These are phyloP conservation scores for Theileria sp. DNA, from an alignment of 169 alveolate species.

Conservation along the genomic window DNA sequence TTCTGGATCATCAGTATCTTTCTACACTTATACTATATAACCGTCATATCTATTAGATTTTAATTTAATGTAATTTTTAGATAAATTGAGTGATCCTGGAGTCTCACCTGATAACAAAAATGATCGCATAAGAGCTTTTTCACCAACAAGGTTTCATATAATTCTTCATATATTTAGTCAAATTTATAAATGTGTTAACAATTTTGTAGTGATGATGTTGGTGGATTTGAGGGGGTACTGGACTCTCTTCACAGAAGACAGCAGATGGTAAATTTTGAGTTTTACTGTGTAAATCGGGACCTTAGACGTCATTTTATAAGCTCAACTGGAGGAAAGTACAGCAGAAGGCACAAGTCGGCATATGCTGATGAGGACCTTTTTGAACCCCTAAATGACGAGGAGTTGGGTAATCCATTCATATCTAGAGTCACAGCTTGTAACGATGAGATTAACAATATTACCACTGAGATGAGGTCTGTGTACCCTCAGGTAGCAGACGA, in stretches of 20 bases:
- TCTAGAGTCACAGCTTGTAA: slow-evolving; percentile 43
- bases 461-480: slow-evolving; percentile 65
- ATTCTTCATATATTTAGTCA: background rate
- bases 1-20: slow-evolving; percentile 11
- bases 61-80: slow-evolving; percentile 17
- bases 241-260: slow-evolving; percentile 44
- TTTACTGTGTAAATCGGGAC: slow-evolving; percentile 52
- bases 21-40: background rate
- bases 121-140: background rate
- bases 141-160: background rate
- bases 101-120: slow-evolving; percentile 17
- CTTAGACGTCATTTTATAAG: background rate
- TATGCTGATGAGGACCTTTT: slow-evolving; percentile 25
- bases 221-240: slow-evolving; percentile 61
- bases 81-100: slow-evolving; percentile 66
- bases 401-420: slow-evolving; percentile 28
- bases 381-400: slow-evolving; percentile 48
- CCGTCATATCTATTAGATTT: background rate
- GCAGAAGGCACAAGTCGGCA: slow-evolving; percentile 5
- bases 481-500: slow-evolving; percentile 70
- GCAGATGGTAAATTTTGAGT: slow-evolving; percentile 54
- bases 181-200: background rate
- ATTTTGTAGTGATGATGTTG: background rate
- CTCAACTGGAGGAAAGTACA: background rate
- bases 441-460: slow-evolving; percentile 39